Evolutionary conservation across 192 early-diverging fungal species (phyloP).

Genomic region (Obelidium mucronatum): DNA sequence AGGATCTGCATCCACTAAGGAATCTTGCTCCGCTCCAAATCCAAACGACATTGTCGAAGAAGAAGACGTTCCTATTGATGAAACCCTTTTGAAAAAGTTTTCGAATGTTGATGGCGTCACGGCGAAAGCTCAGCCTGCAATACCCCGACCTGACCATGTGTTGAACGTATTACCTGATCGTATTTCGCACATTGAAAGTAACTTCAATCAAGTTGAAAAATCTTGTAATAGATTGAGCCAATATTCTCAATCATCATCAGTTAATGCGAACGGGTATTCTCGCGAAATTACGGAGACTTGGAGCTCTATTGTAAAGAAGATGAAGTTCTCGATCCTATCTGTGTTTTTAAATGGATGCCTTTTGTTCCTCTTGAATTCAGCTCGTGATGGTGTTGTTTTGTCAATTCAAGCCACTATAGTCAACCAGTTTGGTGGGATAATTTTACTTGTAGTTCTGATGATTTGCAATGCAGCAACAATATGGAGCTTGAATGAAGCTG

Average conservation of each 20-base stretch:
- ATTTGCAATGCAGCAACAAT: slow-evolving; percentile 14
- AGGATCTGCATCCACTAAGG: too few relatives aligned
- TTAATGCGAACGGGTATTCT: neutral
- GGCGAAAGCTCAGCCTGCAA: neutral
- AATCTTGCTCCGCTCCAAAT: too few relatives aligned
- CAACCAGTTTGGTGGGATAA: slow-evolving; percentile 14
- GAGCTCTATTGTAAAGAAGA: neutral
- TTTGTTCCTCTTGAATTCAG: neutral
- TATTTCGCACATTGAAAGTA: too few relatives aligned
- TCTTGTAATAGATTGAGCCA: too few relatives aligned
- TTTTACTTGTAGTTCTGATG: slow-evolving; percentile 12
- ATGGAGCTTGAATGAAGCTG: slow-evolving; percentile 13
- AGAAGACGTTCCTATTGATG: neutral
- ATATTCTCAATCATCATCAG: too few relatives aligned
- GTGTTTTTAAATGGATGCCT: slow-evolving; percentile 6
- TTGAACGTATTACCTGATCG: too few relatives aligned
- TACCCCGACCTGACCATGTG: too few relatives aligned
- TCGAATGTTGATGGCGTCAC: neutral
- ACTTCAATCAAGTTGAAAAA: too few relatives aligned
- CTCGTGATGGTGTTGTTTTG: neutral
- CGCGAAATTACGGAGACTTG: slow-evolving; percentile 18
- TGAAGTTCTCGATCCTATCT: neutral
- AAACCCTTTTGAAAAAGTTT: neutral
- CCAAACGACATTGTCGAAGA: neutral
- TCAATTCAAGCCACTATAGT: neutral